These are phyloP conservation scores for Macrolepiota dolichaula DNA, from an alignment of 768 basidiomycete species.

Conservation along the genomic window DNA sequence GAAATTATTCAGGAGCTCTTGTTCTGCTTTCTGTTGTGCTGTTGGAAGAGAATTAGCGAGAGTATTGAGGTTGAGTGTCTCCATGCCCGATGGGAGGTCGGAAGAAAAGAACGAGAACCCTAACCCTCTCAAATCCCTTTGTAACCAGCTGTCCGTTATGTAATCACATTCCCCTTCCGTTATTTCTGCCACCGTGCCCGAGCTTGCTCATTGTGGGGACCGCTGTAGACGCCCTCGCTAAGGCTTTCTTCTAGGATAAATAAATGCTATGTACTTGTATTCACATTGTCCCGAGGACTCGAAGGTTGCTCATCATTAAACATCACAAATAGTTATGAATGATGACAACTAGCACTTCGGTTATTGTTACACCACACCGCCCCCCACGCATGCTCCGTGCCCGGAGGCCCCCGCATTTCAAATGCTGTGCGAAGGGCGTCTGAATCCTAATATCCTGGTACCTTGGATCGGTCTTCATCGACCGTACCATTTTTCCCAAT, in stretches of 20 bases:
- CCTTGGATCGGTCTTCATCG: no score
- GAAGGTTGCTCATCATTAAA: background rate
- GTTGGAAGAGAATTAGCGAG: constrained; percentile 73
- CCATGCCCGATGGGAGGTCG: constrained; percentile 38
- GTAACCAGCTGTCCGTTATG: background rate
- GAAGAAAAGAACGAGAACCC: constrained; percentile 2
- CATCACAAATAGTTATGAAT: background rate
- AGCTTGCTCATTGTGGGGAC: constrained; percentile 2
- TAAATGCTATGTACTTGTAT: background rate
- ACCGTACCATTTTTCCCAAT: no score
- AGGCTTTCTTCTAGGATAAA: background rate
- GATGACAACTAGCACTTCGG: background rate
- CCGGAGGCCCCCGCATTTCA: background rate
- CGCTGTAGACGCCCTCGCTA: background rate
- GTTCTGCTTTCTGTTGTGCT: constrained; percentile 76
- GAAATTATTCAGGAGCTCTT: constrained; percentile 78
- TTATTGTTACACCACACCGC: background rate
- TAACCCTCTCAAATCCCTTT: background rate
- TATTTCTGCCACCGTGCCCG: background rate
- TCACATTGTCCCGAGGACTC: background rate
- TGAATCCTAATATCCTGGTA: no score
- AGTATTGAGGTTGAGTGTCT: constrained; percentile 76
- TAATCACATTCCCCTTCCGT: background rate
- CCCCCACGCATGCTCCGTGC: background rate
- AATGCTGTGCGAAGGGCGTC: no score